Conservation (phyloP, 768 basidiomycete genomes). For the Nevesoporus exiguus region DNA sequence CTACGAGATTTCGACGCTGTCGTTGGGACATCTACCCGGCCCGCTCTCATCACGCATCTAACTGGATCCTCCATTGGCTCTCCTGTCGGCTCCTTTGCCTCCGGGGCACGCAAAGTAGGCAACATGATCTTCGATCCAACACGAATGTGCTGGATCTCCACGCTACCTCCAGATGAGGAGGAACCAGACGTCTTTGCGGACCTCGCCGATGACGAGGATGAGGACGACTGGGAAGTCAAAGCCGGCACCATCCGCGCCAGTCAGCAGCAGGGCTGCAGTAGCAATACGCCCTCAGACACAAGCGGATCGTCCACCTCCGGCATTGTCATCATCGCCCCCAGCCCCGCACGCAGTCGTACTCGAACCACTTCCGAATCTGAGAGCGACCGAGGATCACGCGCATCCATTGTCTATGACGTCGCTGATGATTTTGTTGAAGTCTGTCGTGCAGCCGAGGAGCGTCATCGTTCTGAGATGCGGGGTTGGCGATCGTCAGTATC, state of each 20-base stretch:
- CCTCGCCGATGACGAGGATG: slow-evolving; percentile 86
- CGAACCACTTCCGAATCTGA: slow-evolving; percentile 72
- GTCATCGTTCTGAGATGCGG: slow-evolving; percentile 81
- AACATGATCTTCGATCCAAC: slow-evolving; percentile 97
- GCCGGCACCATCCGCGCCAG: slow-evolving; percentile 78
- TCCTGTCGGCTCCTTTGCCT: slow-evolving; percentile 67
- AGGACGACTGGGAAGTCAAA: slow-evolving; percentile 64
- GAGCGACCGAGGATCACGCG: slow-evolving; percentile 71
- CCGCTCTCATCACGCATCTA: slow-evolving; percentile 93
- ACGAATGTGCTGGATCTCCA: slow-evolving; percentile 94
- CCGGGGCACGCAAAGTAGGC: slow-evolving; percentile 86
- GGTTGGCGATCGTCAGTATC: slow-evolving; percentile 54
- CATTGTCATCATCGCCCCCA: slow-evolving; percentile 43
- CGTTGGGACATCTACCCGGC: slow-evolving; percentile 79
- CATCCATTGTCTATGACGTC: slow-evolving; percentile 74
- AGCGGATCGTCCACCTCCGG: slow-evolving; percentile 25
- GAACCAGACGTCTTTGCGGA: slow-evolving; percentile 96
- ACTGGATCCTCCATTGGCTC: slow-evolving; percentile 85
- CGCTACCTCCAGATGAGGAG: slow-evolving; percentile 80
- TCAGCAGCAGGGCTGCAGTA: slow-evolving; percentile 38
- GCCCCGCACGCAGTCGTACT: slow-evolving; percentile 60
- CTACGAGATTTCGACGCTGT: slow-evolving; percentile 86
- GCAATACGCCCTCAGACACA: slow-evolving; percentile 26
- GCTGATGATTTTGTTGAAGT: slow-evolving; percentile 69
- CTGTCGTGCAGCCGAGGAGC: slow-evolving; percentile 74